Percentiles rank a stretch among this genome's conserved stretches.
These are phyloP conservation scores for Begonia peltatifolia DNA, from an alignment of 306 rosid species.

Conservation along the genomic window DNA sequence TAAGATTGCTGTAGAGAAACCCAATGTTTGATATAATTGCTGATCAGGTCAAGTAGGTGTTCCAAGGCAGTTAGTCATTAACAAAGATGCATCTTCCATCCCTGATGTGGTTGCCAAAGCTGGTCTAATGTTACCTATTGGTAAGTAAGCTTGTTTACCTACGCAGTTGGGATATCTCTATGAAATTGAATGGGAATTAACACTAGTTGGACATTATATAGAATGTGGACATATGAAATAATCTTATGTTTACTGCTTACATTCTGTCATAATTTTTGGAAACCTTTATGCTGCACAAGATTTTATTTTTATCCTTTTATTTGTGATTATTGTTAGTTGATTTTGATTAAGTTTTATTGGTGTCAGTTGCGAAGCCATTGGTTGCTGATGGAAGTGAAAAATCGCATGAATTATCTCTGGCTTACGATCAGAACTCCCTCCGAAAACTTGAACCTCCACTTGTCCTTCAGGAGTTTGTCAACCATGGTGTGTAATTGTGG, in stretches of 20 bases:
- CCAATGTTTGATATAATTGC: not conserved
- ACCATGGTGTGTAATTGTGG: slow-evolving; percentile 51
- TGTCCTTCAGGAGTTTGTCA: slow-evolving; percentile 88
- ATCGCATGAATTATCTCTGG: slow-evolving; percentile 80
- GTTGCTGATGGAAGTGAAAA: slow-evolving; percentile 89
- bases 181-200: not conserved
- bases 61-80: slow-evolving; percentile 73
- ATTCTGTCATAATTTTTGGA: too few relatives aligned
- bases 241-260: too few relatives aligned
- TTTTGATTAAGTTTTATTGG: not conserved
- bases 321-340: not conserved
- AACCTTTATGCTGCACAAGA: not conserved
- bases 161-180: not conserved
- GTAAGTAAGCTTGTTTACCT: slow-evolving; percentile 30
- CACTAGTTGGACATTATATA: not conserved
- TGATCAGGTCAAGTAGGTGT: slow-evolving; percentile 61
- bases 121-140: slow-evolving; percentile 71
- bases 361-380: slow-evolving; percentile 81
- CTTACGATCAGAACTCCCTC: slow-evolving; percentile 64
- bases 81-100: slow-evolving; percentile 70
- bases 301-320: slow-evolving; percentile 2
- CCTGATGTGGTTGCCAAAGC: slow-evolving; percentile 52
- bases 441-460: slow-evolving; percentile 82
- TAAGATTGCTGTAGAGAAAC: too few relatives aligned
- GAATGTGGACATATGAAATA: too few relatives aligned